Evolutionary conservation across 208 protist genomes (phyloP), one percentile per base, ranked within the genome.

Genomic region (Lotmaria passim): DNA sequence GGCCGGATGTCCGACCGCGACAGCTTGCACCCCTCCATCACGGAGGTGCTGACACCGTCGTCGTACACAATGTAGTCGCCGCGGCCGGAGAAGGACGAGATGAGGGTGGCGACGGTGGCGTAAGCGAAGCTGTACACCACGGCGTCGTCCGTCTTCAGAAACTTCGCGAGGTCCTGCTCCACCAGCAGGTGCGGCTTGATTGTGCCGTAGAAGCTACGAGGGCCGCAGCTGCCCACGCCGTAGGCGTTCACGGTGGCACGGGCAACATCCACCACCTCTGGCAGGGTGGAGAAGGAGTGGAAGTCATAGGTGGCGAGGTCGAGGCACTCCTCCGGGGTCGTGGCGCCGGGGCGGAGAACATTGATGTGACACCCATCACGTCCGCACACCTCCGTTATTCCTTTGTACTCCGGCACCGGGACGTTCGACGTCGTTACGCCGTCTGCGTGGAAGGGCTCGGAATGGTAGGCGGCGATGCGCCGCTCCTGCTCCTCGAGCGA

Each of bases 161-260:
- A 99, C 28, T 89, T 70, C 8, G 95, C 90, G 30, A 98, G 51
- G 58, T 89, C 79, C 51, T 87, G 72, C 82, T 99, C 98, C 3
- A 98, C 73, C 12, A 97, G 81, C 7, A 98, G 66, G 82, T 99
- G 98, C 8, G 95, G 91, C 69, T 98, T 97, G 51, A 99, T 91
- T 5, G 98, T 98, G 52, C 98, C 98, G 78, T 99, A 99, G 79
- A 99, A 99, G 57, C 96, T 96, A 57, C 98, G 86, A 17, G 98
- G 98, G 14, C 98, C 98, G 83, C 98, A 99, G 43, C 96, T 97
- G 28, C 98, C 98, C 19, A 98, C 96, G 68, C 98, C 98, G 75
- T 99, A 99, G 23, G 97, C 93, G 56, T 87, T 68, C 41, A 99
- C 85, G 3, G 93, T 88, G 5, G 83, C 52, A n/a, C 89, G 81